Conservation (phyloP, 805 yeast species). For the Lachancea cidri region DNA sequence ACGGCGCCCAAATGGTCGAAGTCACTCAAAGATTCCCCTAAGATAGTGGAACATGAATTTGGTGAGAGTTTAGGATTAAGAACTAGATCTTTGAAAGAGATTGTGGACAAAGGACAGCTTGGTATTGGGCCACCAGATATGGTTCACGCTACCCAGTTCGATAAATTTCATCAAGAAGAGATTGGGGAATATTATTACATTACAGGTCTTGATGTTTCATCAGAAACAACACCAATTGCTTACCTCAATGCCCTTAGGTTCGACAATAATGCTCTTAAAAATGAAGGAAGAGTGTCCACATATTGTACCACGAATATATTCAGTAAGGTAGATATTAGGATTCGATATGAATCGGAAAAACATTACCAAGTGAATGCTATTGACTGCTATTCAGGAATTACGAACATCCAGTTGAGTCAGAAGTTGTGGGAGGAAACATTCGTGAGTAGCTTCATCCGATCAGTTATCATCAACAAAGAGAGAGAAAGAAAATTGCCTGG, state of each 20-base stretch:
- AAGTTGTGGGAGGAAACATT: constrained; percentile 56
- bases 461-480: constrained; percentile 48
- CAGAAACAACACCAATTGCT: constrained; percentile 43
- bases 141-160: constrained; percentile 40
- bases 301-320: constrained; percentile 73
- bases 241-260: constrained; percentile 38
- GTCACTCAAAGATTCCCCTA: constrained; percentile 14
- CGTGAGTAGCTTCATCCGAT: constrained; percentile 53
- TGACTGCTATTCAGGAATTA: constrained; percentile 32
- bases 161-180: constrained; percentile 42
- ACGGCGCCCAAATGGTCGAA: neutral
- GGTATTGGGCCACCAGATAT: constrained; percentile 77
- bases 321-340: constrained; percentile 65
- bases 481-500: constrained; percentile 55
- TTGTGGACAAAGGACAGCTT: constrained; percentile 14
- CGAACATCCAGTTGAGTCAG: constrained; percentile 28
- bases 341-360: constrained; percentile 41
- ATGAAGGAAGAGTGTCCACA: constrained; percentile 36
- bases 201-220: constrained; percentile 44
- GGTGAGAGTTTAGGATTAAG: constrained; percentile 31
- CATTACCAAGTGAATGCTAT: constrained; percentile 27
- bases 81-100: constrained; percentile 16
- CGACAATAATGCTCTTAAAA: constrained; percentile 15
- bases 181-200: constrained; percentile 46
- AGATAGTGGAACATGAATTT: constrained; percentile 24